Conservation (phyloP, 2,329 filamentous ascomycete species). For the Aspergillus sp. region DNA sequence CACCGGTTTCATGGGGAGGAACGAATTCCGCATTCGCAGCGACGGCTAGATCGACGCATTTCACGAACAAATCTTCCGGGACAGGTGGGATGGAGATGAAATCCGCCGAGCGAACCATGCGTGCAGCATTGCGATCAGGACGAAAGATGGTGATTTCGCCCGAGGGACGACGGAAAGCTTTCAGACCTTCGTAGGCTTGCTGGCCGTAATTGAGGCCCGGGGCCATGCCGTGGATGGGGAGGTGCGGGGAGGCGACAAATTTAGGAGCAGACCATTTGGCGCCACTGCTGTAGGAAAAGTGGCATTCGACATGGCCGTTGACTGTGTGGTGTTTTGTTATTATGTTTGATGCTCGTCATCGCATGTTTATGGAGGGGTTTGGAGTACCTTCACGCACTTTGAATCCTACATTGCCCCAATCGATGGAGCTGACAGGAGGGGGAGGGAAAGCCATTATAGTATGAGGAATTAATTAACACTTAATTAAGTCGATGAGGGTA, state of each 20-base stretch:
- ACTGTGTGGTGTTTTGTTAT: conserved; percentile 42
- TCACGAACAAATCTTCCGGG: conserved; percentile 69
- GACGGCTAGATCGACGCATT: conserved; percentile 74
- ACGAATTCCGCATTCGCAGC: conserved; percentile 85
- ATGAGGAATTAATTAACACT: background rate
- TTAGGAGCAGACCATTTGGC: conserved; percentile 65
- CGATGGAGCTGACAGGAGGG: conserved; percentile 37
- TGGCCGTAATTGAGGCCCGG: conserved; percentile 95
- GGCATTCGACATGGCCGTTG: conserved; percentile 88
- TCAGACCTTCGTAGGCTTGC: conserved; percentile 97
- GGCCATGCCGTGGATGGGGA: conserved; percentile 90
- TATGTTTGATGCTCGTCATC: conserved; percentile 26
- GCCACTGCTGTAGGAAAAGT: conserved; percentile 69
- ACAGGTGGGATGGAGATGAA: conserved; percentile 80
- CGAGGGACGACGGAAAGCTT: conserved; percentile 75
- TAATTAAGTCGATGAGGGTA: background rate
- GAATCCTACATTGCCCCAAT: conserved; percentile 94
- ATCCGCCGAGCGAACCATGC: conserved; percentile 78
- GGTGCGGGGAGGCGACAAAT: conserved; percentile 77
- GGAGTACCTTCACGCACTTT: conserved; percentile 75
- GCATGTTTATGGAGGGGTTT: background rate
- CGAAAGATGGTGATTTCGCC: conserved; percentile 78
- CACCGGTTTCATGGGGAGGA: conserved; percentile 81
- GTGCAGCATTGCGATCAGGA: conserved; percentile 74
- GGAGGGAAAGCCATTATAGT: conserved; percentile 22